Conservation (phyloP, 257 asterid species). For the Petrea volubilis region DNA sequence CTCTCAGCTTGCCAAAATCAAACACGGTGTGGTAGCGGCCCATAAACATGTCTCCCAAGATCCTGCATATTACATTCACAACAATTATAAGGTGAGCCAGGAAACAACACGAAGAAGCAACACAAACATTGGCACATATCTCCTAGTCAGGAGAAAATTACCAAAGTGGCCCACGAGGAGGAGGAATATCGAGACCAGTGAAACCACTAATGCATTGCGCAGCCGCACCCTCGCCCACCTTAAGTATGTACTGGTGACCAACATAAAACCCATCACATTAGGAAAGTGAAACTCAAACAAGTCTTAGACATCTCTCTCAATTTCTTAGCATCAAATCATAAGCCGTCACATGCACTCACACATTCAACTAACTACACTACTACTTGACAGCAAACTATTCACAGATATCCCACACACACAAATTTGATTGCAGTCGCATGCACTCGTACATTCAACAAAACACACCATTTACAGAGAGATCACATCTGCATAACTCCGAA, state of each 20-base stretch:
- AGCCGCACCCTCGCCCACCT: conserved; percentile 82
- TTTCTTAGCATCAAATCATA: background rate
- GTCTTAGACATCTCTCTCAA: background rate
- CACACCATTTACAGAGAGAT: no score
- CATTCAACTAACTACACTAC: background rate
- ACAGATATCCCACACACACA: background rate
- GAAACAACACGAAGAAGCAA: background rate
- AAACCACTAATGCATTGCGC: conserved; percentile 97
- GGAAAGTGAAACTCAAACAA: background rate
- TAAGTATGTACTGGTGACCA: conserved; percentile 69
- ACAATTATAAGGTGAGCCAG: background rate
- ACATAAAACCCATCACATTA: conserved; percentile 3
- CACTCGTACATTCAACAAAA: no score
- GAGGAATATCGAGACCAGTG: conserved; percentile 84
- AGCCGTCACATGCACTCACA: background rate
- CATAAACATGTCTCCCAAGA: conserved; percentile 93
- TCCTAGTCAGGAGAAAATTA: conserved; percentile 20
- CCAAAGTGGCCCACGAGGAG: conserved; percentile 99
- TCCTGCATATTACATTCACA: conserved; percentile 51
- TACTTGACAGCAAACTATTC: background rate
- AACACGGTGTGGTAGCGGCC: conserved; percentile 94
- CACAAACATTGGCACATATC: no score
- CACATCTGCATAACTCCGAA: no score
- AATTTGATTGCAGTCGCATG: background rate
- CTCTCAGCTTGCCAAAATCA: conserved; percentile 68